A percentile compares a stretch with the other conserved stretches of the same genome.
Evolutionary conservation across 805 yeast species (phyloP).

Genomic region (Metschnikowia proteae): DNA sequence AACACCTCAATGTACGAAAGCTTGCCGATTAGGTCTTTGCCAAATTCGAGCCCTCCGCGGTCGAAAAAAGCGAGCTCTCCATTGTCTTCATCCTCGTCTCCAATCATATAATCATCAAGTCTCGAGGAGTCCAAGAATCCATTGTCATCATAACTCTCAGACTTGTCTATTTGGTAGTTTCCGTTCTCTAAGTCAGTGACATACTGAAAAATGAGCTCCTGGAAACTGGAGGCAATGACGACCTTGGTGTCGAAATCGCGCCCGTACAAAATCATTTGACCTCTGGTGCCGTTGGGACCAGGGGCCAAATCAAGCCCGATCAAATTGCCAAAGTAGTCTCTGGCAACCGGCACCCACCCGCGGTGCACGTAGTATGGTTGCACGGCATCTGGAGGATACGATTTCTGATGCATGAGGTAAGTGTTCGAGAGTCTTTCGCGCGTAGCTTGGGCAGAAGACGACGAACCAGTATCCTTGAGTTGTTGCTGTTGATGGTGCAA

Average conservation of each 20-base stretch:
- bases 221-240: conserved; percentile 24
- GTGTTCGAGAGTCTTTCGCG: conserved; percentile 14
- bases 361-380: conserved; percentile 21
- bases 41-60: conserved; percentile 35
- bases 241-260: conserved; percentile 22
- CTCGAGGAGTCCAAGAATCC: conserved; percentile 38
- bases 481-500: conserved; percentile 26
- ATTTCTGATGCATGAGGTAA: conserved; percentile 20
- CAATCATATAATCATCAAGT: conserved; percentile 40
- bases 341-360: conserved; percentile 20
- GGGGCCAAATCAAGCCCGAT: conserved; percentile 21
- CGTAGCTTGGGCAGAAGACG: conserved; percentile 10
- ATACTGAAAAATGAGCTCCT: conserved; percentile 37
- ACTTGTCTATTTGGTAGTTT: conserved; percentile 35
- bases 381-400: conserved; percentile 19
- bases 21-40: conserved; percentile 25
- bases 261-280: conserved; percentile 20
- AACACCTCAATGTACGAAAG: conserved; percentile 41
- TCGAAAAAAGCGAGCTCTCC: conserved; percentile 41
- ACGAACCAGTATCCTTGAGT: conserved; percentile 10
- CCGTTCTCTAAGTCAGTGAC: conserved; percentile 41
- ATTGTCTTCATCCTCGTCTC: conserved; percentile 44
- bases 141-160: conserved; percentile 28
- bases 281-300: conserved; percentile 18
- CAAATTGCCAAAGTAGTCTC: conserved; percentile 17